Evolutionary conservation across 2,329 filamentous ascomycete species (phyloP), one percentile per base, ranked within the genome.

Genomic region (Ophiostoma australiae): DNA sequence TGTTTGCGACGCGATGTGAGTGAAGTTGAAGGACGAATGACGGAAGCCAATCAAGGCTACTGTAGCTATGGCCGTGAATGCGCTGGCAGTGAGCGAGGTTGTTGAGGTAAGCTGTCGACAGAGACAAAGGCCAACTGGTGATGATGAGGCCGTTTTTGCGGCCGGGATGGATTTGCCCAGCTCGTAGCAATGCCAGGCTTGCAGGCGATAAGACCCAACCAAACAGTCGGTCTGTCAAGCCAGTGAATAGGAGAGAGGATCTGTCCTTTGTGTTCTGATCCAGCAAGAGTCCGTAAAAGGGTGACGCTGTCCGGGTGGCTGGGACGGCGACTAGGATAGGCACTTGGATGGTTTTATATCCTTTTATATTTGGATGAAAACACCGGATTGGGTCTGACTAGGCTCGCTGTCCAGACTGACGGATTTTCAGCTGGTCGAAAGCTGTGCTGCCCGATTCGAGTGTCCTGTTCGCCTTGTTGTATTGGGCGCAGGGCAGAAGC

Each of bases 1-100:
- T 44, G 67, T 69, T 71, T 69, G 70, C 37, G 70, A 58, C 68
- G 68, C 66, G 55, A 65, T 17, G 61, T 37, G 61, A 65, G 33
- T n/a, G 33, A 35, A 27, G 13, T 48, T 48, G 44, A n/a, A 27
- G 44, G n/a, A 27, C n/a, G 23, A 27, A 23, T 58, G 52, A 27
- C n/a, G 52, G 52, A 63, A 35, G 31, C 58, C 58, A 63, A 63
- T 35, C 27, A 63, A 65, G 61, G 31, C 27, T 31, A 31, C 27
- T 31, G 6, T 23, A 23, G 58, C 31, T 31, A 17, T 31, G 37
- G 31, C 17, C 3, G 58, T 17, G 61, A 65, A 65, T 65, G 61
- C 61, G 61, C 61, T 65, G 61, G 61, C 61, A 65, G 33, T 65
- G 11, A 20, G 61, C 17, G 61, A 65, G 15, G 61, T 35, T n/a